Conservation (phyloP, 257 asterid genomes). For the Prunella vulgaris region DNA sequence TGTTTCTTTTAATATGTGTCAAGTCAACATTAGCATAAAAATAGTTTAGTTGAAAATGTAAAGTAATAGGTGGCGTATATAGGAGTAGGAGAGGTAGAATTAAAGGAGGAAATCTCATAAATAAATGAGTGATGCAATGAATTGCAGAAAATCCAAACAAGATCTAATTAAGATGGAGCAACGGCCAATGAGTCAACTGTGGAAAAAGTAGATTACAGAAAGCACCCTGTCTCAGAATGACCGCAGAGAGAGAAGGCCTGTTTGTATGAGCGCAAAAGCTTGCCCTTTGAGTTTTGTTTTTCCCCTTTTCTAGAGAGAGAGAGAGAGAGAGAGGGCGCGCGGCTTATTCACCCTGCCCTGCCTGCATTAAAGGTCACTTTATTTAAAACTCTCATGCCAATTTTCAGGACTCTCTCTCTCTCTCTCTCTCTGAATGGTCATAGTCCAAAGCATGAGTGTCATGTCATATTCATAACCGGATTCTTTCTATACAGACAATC, state of each 20-base stretch:
- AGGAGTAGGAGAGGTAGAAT: too few species aligned
- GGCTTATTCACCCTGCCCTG: too few species aligned
- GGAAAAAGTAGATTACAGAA: slow-evolving; percentile 29
- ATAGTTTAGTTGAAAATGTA: too few species aligned
- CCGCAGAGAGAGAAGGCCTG: neutral
- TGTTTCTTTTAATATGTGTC: too few species aligned
- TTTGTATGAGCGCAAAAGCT: neutral
- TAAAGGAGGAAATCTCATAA: too few species aligned
- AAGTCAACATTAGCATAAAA: too few species aligned
- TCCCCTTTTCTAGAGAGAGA: slow-evolving; percentile 12
- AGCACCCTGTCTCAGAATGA: slow-evolving; percentile 18
- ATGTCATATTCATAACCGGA: slow-evolving; percentile 41
- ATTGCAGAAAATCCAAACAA: slow-evolving; percentile 37
- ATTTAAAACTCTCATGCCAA: slow-evolving; percentile 43
- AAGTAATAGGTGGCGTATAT: too few species aligned
- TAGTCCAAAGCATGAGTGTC: slow-evolving; percentile 44
- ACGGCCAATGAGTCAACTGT: slow-evolving; percentile 36
- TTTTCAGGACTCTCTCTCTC: slow-evolving; percentile 1
- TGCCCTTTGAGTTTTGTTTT: slow-evolving; percentile 22
- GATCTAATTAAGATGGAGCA: slow-evolving; percentile 28
- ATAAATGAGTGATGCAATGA: too few species aligned
- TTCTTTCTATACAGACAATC: neutral
- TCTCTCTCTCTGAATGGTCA: slow-evolving; percentile 32
- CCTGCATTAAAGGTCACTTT: slow-evolving; percentile 26
- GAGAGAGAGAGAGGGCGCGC: neutral